Percentiles rank a stretch among this genome's conserved stretches.
Evolutionary conservation across 2,329 filamentous ascomycete species (phyloP).

Genomic region (Colletotrichum sp.): DNA sequence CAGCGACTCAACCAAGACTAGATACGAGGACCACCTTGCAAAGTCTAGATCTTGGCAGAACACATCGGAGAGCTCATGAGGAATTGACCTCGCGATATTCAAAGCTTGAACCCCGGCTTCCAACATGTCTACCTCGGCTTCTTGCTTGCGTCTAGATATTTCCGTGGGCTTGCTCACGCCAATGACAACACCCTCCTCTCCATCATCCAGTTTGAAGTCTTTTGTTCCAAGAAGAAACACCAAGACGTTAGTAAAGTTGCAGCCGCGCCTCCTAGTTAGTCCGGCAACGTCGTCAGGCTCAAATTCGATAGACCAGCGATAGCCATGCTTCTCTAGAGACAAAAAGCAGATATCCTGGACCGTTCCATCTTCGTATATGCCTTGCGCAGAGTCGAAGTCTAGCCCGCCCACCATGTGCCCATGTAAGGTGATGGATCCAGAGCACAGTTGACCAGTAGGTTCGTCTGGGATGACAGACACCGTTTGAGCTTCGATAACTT

Average conservation of each 20-base stretch:
- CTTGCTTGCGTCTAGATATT: not conserved
- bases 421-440: not conserved
- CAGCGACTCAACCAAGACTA: not conserved
- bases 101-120: not conserved
- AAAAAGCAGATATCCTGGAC: not conserved
- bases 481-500: not conserved
- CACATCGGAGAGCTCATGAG: not conserved
- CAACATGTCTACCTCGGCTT: rapidly evolving
- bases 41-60: rapidly evolving
- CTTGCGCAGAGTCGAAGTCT: not conserved
- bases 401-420: not conserved
- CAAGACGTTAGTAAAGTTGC: rapidly evolving
- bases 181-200: not conserved
- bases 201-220: not conserved
- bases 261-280: not conserved
- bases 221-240: not conserved
- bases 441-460: not conserved
- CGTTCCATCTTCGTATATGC: not conserved
- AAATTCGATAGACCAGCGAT: not conserved
- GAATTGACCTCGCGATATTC: not conserved
- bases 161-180: not conserved
- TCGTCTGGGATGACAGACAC: not conserved
- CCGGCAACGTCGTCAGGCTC: not conserved
- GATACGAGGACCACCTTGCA: not conserved
- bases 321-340: not conserved